phyloP scores from a whole-genome alignment of 164 flowering plant species.

The Berberis vulgaris region DNA sequence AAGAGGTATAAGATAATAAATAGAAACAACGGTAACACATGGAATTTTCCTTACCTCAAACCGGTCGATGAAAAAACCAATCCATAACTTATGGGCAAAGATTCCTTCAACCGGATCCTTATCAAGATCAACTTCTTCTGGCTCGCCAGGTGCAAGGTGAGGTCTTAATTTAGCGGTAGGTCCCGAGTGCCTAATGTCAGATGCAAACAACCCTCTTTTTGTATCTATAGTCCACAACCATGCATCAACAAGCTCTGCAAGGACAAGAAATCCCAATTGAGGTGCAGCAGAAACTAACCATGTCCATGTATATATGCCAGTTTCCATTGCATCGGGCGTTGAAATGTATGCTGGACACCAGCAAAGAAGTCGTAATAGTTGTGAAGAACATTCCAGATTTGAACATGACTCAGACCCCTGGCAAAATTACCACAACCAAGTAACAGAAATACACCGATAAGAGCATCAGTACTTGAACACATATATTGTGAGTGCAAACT shows the following conservation, averaged over 20 bases:
- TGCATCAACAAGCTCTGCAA: conserved; percentile 98
- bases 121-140: conserved; percentile 47
- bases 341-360: conserved; percentile 99
- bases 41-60: conserved; percentile 59
- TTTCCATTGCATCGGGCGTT: conserved; percentile 94
- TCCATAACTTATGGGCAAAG: conserved; percentile 91
- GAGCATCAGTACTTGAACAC: background rate
- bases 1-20: background rate
- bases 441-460: background rate
- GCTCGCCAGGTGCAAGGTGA: conserved; percentile 91
- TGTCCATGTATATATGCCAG: conserved; percentile 95
- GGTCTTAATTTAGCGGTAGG: conserved; percentile 93
- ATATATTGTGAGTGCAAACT: background rate
- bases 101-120: conserved; percentile 89
- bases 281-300: conserved; percentile 99
- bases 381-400: conserved; percentile 76
- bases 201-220: conserved; percentile 90
- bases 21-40: background rate
- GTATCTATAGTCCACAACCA: conserved; percentile 99
- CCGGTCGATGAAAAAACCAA: conserved; percentile 93
- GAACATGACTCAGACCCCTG: conserved; percentile 65
- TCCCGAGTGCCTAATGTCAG: conserved; percentile 61
- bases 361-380: conserved; percentile 92
- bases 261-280: conserved; percentile 78
- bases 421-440: conserved; percentile 1